Evolutionary conservation across 495 filamentous ascomycete species (phyloP), one percentile per base, ranked within the genome.

Genomic region (Aspergillus nanangensis): DNA sequence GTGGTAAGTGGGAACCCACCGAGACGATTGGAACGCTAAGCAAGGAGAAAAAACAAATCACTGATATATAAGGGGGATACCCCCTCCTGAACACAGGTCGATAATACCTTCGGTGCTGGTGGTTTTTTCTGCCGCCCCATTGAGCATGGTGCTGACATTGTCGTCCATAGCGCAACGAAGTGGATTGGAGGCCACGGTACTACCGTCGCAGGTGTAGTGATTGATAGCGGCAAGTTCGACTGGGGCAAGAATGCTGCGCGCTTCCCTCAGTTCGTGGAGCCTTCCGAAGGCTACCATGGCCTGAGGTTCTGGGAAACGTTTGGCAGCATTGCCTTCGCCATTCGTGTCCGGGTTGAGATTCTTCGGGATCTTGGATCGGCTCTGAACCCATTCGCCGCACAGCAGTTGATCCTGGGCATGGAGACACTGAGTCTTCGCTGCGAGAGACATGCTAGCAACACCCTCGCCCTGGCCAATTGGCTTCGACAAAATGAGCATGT

Each of bases 171-270:
- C 24, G 92, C 93, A 9, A 98, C 93, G 15, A 98, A 98, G 67
- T 98, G 93, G 93, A 97, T 98, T 41, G 93, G 93, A 31, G 93
- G 93, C 25, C 93, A 98, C 64, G 93, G 93, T 34, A 97, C 94
- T 22, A 97, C 94, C 5, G 89, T 98, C 52, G 93, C 78, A 21
- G 93, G 94, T 33, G 78, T 96, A 15, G 77, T 98, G 11, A 71
- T 98, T 38, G 93, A 98, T 71, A 83, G 85, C 44, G 93, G 93
- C 44, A 95, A 91, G 57, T 98, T 98, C 64, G 86, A 96, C 75
- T 98, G 93, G 93, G 90, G 90, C 44, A 86, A 86, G 71, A 65
- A 96, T 56, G 88, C 72, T 22, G 81, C 83, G 49, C 85, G 90
- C 1, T 98, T 96, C 78, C 93, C 94, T 2, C 88, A 96, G 65